phyloP scores from a whole-genome alignment of 2,329 filamentous ascomycete species.

The Botryotinia convoluta region DNA sequence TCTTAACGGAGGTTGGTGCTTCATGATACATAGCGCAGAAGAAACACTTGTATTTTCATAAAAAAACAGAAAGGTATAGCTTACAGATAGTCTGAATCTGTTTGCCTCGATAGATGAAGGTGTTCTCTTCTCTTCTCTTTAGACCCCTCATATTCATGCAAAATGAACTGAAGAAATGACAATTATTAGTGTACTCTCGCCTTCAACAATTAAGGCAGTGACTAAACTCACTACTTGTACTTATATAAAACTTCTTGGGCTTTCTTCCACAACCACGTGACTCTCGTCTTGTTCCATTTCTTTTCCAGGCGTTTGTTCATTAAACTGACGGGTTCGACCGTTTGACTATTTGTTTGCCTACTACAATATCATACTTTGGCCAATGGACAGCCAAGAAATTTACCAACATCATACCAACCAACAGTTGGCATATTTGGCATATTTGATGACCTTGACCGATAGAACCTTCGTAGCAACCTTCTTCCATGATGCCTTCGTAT shows the following conservation, averaged over 20 bases:
- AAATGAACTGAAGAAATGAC: neutral
- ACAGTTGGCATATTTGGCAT: neutral
- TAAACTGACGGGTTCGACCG: accelerated
- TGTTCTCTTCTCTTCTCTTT: neutral
- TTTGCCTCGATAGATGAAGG: neutral
- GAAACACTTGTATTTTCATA: neutral
- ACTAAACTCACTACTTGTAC: neutral
- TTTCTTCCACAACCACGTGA: neutral
- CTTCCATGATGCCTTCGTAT: neutral
- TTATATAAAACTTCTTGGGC: neutral
- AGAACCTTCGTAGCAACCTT: neutral
- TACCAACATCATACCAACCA: neutral
- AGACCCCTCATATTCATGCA: neutral
- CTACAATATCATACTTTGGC: neutral
- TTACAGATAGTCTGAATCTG: neutral
- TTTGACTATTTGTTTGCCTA: accelerated
- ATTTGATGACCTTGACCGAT: neutral
- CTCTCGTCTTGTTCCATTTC: neutral
- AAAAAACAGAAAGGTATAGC: neutral
- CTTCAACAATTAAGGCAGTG: neutral
- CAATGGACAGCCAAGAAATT: neutral
- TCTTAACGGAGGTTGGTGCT: accelerated
- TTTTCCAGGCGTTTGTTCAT: accelerated
- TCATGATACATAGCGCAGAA: neutral
- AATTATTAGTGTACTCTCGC: neutral